Percentiles rank a stretch among this genome's conserved stretches.
phyloP scores from a whole-genome alignment of 345 rosid genomes.

The Gossypium australe region DNA sequence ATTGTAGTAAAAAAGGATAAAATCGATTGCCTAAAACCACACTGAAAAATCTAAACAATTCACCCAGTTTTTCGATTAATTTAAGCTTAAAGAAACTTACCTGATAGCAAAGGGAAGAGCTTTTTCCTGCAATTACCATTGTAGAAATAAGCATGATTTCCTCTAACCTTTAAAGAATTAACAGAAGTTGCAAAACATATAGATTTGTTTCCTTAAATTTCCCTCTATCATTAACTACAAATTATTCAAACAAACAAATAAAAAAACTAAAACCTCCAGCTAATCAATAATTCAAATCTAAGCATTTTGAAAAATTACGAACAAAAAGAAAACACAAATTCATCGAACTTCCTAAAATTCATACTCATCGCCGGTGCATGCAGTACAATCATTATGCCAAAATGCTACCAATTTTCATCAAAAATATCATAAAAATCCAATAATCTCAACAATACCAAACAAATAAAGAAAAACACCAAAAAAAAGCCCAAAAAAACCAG shows the following conservation, averaged over 20 bases:
- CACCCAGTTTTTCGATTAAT: neutral
- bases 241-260: neutral
- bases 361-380: neutral
- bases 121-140: neutral
- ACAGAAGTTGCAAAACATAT: neutral
- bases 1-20: neutral
- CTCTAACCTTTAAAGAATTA: neutral
- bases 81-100: neutral
- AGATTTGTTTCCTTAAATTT: neutral
- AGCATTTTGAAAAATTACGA: neutral
- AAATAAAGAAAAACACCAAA: neutral
- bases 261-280: neutral
- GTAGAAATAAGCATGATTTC: neutral
- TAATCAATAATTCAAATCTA: constrained; percentile 16
- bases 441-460: neutral
- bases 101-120: neutral
- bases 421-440: neutral
- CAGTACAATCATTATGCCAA: neutral
- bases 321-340: neutral
- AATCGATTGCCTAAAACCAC: neutral
- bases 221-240: constrained; percentile 7
- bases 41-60: neutral
- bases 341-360: neutral
- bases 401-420: neutral
- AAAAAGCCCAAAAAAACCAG: neutral